Evolutionary conservation across 768 basidiomycete genomes (phyloP).

Genomic region (Hericium erinaceus): DNA sequence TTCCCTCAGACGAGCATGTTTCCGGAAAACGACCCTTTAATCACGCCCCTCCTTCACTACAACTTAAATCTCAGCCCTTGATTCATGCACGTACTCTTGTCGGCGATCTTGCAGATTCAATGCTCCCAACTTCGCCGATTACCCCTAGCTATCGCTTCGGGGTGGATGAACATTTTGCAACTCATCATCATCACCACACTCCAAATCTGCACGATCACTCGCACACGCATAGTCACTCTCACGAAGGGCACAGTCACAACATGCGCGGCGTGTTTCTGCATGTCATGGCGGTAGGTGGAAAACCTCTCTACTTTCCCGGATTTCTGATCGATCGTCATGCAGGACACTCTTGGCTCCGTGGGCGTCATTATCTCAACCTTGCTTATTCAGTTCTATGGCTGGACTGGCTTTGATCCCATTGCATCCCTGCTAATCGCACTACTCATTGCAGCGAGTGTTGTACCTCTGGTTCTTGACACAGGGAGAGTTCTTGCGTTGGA

Average conservation of each 20-base stretch:
- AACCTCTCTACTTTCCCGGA: neutral
- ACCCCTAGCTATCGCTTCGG: constrained; percentile 57
- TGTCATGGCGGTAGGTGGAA: constrained; percentile 69
- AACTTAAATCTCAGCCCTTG: constrained; percentile 9
- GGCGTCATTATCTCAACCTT: constrained; percentile 97
- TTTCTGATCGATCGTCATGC: constrained; percentile 1
- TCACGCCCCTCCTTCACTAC: neutral
- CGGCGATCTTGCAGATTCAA: no score
- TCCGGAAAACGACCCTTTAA: no score
- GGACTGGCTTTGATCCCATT: constrained; percentile 98
- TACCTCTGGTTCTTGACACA: constrained; percentile 91
- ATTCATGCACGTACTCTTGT: constrained; percentile 5
- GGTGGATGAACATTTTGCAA: constrained; percentile 41
- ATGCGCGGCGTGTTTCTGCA: constrained; percentile 99
- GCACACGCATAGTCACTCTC: constrained; percentile 38
- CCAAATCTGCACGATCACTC: constrained; percentile 43
- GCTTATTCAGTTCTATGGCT: constrained; percentile 91
- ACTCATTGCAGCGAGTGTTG: constrained; percentile 90
- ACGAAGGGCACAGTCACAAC: constrained; percentile 91
- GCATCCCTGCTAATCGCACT: constrained; percentile 94
- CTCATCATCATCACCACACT: constrained; percentile 31
- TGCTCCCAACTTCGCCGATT: constrained; percentile 25
- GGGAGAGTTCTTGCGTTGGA: constrained; percentile 85
- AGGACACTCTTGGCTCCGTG: constrained; percentile 95
- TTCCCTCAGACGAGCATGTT: no score